Evolutionary conservation across 2,329 filamentous ascomycete species (phyloP).

Genomic region (Colletotrichum filicis): DNA sequence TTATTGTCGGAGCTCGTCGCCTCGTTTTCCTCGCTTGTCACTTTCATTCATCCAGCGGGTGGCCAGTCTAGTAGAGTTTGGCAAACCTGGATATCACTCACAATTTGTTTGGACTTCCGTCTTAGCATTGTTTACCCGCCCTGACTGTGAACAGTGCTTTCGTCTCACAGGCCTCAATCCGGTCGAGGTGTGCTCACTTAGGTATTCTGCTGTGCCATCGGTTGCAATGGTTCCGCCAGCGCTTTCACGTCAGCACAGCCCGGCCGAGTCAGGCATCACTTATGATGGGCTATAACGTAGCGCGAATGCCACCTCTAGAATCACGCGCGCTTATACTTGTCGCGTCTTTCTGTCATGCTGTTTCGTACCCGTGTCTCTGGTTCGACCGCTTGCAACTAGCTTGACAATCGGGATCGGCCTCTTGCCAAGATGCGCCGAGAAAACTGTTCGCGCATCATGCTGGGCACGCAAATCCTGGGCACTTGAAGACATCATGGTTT

Average conservation of each 20-base stretch:
- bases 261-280: neutral
- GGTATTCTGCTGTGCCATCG: neutral
- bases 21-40: neutral
- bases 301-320: neutral
- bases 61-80: neutral
- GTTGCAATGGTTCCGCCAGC: constrained; percentile 1
- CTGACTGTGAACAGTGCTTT: neutral
- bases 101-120: neutral
- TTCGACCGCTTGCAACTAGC: neutral
- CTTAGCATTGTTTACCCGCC: neutral
- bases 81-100: neutral
- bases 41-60: neutral
- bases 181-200: neutral
- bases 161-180: neutral
- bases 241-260: neutral
- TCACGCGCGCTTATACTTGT: neutral
- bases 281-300: neutral
- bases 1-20: neutral
- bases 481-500: neutral
- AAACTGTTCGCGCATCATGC: constrained; percentile 1
- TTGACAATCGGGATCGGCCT: constrained; percentile 1
- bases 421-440: constrained; percentile 20
- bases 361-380: neutral
- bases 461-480: neutral
- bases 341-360: neutral